Evolutionary conservation across 345 rosid genomes (phyloP), one percentile per base, ranked within the genome.

Genomic region (Streptanthus diversifolius): DNA sequence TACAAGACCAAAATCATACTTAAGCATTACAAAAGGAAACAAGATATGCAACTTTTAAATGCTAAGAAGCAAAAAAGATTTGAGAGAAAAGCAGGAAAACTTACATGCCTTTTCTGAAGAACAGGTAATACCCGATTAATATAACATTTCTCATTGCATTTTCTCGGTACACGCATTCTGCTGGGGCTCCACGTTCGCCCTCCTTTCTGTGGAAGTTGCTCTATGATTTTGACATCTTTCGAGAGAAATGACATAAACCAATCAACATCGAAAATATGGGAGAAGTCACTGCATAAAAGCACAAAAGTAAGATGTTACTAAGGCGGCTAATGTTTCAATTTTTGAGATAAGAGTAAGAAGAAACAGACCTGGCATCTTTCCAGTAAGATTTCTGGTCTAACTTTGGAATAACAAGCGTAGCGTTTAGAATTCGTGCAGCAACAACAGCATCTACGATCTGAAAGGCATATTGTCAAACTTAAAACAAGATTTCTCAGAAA

Each of bases 41-140:
- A n/a, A n/a, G n/a, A n/a, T n/a, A 33, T 44, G 35, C 19, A 51
- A 45, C 36, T n/a, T 61, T n/a, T 2, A 33, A 5, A 45, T 54
- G 29, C 10, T 33, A 55, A 27, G 33, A 58, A 44, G 48, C 57
- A 59, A 19, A 49, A 25, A 49, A 14, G 73, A 73, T 58, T 58
- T 40, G 63, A 65, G 70, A 40, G 71, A 75, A 64, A 80, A 55
- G 63, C 68, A 48, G 51, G 63, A 79, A 18, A 82, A 95, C 99
- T 90, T 95, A 95, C 98, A 88, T 95, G 99, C 97, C 96, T 92
- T 95, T 90, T 95, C 88, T 82, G 81, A 77, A 95, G 98, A 80
- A 85, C 92, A 12, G 99, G 98, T 61, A 92, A 72, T 8, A 95
- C 96, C 32, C 96, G 96, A 65, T 72, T 95, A 21, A 75, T 74